Evolutionary conservation across 2,329 filamentous ascomycete genomes (phyloP).

Genomic region (Pseudogymnoascus sp.): DNA sequence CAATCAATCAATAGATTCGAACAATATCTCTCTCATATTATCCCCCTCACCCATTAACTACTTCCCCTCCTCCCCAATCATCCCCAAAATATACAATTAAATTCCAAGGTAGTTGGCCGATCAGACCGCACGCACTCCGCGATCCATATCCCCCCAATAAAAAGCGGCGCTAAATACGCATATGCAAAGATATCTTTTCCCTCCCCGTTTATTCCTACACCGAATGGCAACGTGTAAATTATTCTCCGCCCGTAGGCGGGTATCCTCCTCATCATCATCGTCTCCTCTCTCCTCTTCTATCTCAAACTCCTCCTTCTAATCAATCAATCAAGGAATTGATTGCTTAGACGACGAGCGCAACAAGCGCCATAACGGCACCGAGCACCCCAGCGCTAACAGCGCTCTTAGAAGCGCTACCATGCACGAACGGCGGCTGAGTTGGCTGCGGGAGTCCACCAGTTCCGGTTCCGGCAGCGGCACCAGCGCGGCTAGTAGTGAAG

Average conservation of each 20-base stretch:
- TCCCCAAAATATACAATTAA: not conserved
- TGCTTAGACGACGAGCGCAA: not conserved
- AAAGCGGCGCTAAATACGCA: conserved; percentile 8
- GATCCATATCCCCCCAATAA: not conserved
- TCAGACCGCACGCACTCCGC: conserved; percentile 6
- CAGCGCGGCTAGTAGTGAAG: not conserved
- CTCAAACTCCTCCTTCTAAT: too few species aligned
- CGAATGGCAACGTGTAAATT: conserved; percentile 8
- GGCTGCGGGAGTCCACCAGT: not conserved
- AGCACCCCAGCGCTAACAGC: not conserved
- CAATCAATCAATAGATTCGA: not conserved
- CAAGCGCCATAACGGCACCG: not conserved
- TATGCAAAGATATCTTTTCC: not conserved
- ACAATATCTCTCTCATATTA: conserved; percentile 1
- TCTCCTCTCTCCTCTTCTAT: not conserved
- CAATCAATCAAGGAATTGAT: not conserved
- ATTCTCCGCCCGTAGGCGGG: not conserved
- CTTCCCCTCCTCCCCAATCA: not conserved
- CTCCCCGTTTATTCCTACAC: not conserved
- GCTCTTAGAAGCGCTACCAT: not conserved
- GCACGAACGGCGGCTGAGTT: not conserved
- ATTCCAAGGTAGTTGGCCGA: not conserved
- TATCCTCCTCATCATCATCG: not conserved
- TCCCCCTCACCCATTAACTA: not conserved
- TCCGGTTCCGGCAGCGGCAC: not conserved